A percentile compares a stretch with the other conserved stretches of the same genome.
Evolutionary conservation across 345 rosid species (phyloP).

Genomic region (Rhizophora apiculata): DNA sequence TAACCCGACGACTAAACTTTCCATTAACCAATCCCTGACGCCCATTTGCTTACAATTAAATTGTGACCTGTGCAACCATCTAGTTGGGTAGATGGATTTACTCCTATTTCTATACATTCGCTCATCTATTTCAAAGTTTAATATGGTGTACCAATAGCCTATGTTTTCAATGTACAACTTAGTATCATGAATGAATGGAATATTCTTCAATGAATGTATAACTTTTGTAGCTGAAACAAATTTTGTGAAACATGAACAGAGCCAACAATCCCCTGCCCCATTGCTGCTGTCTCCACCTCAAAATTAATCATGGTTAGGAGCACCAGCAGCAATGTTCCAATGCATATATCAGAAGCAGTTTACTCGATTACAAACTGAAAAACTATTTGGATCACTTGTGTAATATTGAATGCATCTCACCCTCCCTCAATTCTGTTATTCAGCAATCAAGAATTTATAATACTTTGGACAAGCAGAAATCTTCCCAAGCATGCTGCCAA

Average conservation of each 20-base stretch:
- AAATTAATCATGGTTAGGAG: too few species aligned
- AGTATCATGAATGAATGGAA: too few species aligned
- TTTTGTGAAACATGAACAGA: background rate
- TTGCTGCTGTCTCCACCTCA: slow-evolving; percentile 11
- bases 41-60: too few species aligned
- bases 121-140: too few species aligned
- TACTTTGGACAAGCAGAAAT: slow-evolving; percentile 20
- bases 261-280: background rate
- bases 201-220: background rate
- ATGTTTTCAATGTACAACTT: too few species aligned
- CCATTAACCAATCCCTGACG: too few species aligned
- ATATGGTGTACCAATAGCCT: too few species aligned
- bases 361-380: background rate
- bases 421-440: slow-evolving; percentile 44
- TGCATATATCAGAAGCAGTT: background rate
- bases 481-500: slow-evolving; percentile 14
- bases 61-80: too few species aligned
- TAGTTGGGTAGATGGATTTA: too few species aligned
- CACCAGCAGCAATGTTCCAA: too few species aligned
- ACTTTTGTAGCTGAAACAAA: background rate
- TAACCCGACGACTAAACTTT: too few species aligned
- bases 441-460: slow-evolving; percentile 33
- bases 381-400: slow-evolving; percentile 22
- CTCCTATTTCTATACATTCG: too few species aligned
- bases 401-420: slow-evolving; percentile 33